A percentile compares a stretch with the other conserved stretches of the same genome.
Evolutionary conservation across 495 filamentous ascomycete species (phyloP).

Genomic region (Haplographium delicatum): DNA sequence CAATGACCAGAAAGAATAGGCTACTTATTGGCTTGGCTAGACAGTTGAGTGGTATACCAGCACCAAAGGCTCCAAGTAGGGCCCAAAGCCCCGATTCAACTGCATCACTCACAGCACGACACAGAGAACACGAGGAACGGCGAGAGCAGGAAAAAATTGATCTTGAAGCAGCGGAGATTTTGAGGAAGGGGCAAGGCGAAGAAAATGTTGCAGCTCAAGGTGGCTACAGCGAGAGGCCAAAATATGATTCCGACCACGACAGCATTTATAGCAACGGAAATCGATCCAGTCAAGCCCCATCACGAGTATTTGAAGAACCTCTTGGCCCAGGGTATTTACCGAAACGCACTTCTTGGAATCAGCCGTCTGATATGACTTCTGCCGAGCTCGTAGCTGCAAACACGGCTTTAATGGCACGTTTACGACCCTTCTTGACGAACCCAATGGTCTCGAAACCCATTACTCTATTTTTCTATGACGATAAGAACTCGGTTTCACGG

Average conservation of each 20-base stretch:
- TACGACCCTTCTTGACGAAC: conserved; percentile 83
- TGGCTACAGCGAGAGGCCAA: conserved; percentile 47
- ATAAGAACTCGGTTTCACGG: conserved; percentile 66
- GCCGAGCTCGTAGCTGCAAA: conserved; percentile 77
- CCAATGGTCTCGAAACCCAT: conserved; percentile 69
- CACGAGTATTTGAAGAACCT: conserved; percentile 25
- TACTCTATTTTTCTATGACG: conserved; percentile 90
- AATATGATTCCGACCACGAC: conserved; percentile 28
- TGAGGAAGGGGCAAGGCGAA: conserved; percentile 63
- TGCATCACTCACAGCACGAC: conserved; percentile 18
- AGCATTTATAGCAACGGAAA: conserved; percentile 23
- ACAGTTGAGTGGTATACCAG: conserved; percentile 77
- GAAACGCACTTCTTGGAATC: conserved; percentile 44
- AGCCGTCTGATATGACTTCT: conserved; percentile 54
- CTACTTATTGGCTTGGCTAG: conserved; percentile 78
- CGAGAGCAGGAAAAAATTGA: conserved; percentile 57
- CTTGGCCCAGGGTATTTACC: conserved; percentile 29
- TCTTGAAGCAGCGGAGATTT: conserved; percentile 67
- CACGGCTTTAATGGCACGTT: conserved; percentile 74
- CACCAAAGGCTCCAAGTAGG: conserved; percentile 37
- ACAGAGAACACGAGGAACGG: conserved; percentile 37
- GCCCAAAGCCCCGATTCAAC: conserved; percentile 18
- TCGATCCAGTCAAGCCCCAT: conserved; percentile 22
- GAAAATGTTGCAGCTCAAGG: conserved; percentile 64
- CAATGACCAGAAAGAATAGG: conserved; percentile 83